Evolutionary conservation across 1,284 basidiomycete species (phyloP).

Genomic region (Cryptococcus jaspeensis): DNA sequence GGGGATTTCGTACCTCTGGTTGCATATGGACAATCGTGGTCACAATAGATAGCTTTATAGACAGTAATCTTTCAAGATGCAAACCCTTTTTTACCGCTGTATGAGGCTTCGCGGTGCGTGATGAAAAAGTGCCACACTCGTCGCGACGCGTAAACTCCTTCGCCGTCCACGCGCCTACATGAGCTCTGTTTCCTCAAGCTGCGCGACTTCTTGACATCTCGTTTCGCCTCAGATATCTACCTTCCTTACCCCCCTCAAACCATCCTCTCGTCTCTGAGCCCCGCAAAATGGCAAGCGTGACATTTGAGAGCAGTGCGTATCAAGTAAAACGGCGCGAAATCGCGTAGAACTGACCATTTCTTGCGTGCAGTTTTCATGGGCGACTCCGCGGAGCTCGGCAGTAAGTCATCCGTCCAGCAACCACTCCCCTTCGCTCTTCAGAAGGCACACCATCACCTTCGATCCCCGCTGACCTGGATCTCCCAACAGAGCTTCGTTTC

Average conservation of each 20-base stretch:
- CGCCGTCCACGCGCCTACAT: neutral
- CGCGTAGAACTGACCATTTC: constrained; percentile 5
- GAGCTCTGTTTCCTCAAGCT: neutral
- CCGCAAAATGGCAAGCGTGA: constrained; percentile 39
- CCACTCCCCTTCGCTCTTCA: neutral
- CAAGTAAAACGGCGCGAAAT: too few species aligned
- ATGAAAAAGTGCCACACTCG: constrained; percentile 3
- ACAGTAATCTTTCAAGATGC: too few species aligned
- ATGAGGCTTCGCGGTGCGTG: neutral
- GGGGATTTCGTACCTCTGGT: too few species aligned
- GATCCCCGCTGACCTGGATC: neutral
- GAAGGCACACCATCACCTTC: neutral
- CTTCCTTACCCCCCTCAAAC: neutral
- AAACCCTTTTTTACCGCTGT: too few species aligned
- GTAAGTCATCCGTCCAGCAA: constrained; percentile 57
- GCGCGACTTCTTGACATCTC: neutral
- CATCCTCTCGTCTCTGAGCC: neutral
- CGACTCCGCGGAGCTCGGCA: constrained; percentile 70
- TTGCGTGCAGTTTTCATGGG: constrained; percentile 64
- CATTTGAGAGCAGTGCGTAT: constrained; percentile 43
- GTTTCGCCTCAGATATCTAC: neutral
- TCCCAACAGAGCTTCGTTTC: constrained; percentile 75
- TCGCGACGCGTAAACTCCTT: constrained; percentile 1
- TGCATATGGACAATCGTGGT: too few species aligned
- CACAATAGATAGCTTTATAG: too few species aligned